phyloP scores from a whole-genome alignment of 139 green algal genomes.

The Picochlorum sp. region DNA sequence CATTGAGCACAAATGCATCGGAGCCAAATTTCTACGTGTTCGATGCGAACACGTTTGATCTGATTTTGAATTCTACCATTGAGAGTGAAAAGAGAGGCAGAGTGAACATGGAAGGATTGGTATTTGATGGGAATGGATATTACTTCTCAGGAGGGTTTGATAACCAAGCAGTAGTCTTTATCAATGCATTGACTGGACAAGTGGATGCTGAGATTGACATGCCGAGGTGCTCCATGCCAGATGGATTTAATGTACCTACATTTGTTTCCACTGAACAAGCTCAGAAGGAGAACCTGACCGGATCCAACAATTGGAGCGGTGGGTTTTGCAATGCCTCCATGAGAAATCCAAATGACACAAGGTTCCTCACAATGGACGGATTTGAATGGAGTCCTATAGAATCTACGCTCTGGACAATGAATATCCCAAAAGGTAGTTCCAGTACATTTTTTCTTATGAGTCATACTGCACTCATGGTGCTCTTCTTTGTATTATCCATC shows the following conservation, averaged over 20 bases:
- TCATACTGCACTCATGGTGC: no score
- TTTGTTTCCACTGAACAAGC: background rate
- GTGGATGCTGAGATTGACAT: background rate
- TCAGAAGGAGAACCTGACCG: background rate
- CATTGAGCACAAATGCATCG: background rate
- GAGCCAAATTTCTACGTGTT: background rate
- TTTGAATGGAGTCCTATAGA: constrained; percentile 2
- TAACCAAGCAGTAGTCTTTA: background rate
- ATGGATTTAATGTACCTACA: background rate
- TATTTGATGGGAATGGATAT: background rate
- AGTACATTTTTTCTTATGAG: no score
- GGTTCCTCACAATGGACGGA: background rate
- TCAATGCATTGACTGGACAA: background rate
- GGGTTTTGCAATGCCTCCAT: background rate
- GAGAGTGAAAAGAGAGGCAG: background rate
- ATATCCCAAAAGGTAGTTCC: no score
- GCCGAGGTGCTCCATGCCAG: background rate
- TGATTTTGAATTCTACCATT: background rate
- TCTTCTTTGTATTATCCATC: no score
- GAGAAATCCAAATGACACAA: constrained; percentile 1
- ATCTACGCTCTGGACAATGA: no score
- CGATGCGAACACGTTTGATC: background rate
- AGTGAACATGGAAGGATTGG: background rate
- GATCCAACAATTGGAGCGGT: constrained; percentile 1
- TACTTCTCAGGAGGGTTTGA: background rate